phyloP scores from a whole-genome alignment of 805 yeast genomes.

The Blastobotrys attinorum region DNA sequence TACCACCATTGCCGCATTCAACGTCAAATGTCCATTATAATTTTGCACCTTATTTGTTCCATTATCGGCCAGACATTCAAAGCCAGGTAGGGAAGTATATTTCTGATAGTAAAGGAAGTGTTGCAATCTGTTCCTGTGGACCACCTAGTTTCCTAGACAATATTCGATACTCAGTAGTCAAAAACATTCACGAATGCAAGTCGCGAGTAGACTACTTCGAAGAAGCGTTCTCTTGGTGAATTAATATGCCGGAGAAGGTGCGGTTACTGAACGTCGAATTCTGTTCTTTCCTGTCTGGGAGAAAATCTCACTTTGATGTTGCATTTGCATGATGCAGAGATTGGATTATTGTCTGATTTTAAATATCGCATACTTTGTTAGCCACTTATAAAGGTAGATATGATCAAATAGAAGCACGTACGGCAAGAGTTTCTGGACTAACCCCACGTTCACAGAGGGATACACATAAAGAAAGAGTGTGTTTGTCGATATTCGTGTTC shows the following conservation, averaged over 20 bases:
- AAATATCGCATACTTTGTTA: too few relatives aligned
- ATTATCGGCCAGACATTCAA: conserved; percentile 9
- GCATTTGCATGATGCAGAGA: background rate
- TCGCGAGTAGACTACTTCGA: conserved; percentile 28
- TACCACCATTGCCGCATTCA: too few relatives aligned
- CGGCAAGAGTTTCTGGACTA: conserved; percentile 25
- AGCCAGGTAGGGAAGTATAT: conserved; percentile 10
- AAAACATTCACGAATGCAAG: conserved; percentile 5
- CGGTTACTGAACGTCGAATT: background rate
- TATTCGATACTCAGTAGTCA: conserved; percentile 36
- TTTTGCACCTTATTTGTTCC: background rate
- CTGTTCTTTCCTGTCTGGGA: background rate
- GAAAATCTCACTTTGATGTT: too few relatives aligned
- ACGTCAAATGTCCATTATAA: too few relatives aligned
- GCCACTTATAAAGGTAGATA: too few relatives aligned
- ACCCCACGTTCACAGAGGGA: conserved; percentile 27
- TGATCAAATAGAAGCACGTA: too few relatives aligned
- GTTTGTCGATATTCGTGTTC: conserved; percentile 22
- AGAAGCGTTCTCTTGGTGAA: conserved; percentile 31
- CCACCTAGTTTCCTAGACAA: conserved; percentile 49
- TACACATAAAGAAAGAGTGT: conserved; percentile 20
- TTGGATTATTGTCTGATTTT: conserved; percentile 1
- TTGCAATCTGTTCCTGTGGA: conserved; percentile 51
- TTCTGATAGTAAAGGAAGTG: conserved; percentile 27
- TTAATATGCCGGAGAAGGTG: too few relatives aligned